Evolutionary conservation across 2,329 filamentous ascomycete species (phyloP).

Genomic region (Epichloe sp.): DNA sequence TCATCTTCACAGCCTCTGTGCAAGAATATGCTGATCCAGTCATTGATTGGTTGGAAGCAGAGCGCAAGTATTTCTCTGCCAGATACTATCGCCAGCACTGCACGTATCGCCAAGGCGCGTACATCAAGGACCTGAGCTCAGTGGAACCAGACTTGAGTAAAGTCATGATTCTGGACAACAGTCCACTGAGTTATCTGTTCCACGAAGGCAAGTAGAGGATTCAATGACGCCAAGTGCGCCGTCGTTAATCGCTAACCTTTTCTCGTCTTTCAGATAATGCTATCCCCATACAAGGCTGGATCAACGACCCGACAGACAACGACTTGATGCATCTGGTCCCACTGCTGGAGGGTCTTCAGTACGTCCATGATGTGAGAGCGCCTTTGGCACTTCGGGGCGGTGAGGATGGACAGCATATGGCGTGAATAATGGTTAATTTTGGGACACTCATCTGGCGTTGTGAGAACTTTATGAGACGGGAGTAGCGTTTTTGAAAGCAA

Average conservation of each 20-base stretch:
- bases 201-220: slow-evolving; percentile 62
- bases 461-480: not conserved
- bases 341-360: slow-evolving; percentile 84
- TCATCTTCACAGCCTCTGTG: slow-evolving; percentile 92
- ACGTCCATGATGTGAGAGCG: slow-evolving; percentile 89
- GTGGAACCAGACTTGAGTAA: slow-evolving; percentile 95
- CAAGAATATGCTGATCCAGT: slow-evolving; percentile 98
- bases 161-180: slow-evolving; percentile 98
- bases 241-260: not conserved
- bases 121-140: slow-evolving; percentile 93
- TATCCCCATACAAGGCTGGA: slow-evolving; percentile 98
- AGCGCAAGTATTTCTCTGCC: slow-evolving; percentile 89
- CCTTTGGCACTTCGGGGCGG: slow-evolving; percentile 79
- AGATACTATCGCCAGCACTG: slow-evolving; percentile 96
- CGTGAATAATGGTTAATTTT: slow-evolving; percentile 12
- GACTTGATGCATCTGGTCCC: slow-evolving; percentile 88
- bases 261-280: slow-evolving; percentile 62
- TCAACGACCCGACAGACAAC: slow-evolving; percentile 94
- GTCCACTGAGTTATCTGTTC: slow-evolving; percentile 95
- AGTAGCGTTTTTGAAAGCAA: not conserved
- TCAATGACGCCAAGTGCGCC: not conserved
- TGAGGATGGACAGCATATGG: slow-evolving; percentile 55
- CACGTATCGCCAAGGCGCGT: slow-evolving; percentile 87
- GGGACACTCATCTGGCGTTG: slow-evolving; percentile 5
- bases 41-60: slow-evolving; percentile 95